Conservation (phyloP, 2,329 filamentous ascomycete species). For the Claviceps pazoutovae region DNA sequence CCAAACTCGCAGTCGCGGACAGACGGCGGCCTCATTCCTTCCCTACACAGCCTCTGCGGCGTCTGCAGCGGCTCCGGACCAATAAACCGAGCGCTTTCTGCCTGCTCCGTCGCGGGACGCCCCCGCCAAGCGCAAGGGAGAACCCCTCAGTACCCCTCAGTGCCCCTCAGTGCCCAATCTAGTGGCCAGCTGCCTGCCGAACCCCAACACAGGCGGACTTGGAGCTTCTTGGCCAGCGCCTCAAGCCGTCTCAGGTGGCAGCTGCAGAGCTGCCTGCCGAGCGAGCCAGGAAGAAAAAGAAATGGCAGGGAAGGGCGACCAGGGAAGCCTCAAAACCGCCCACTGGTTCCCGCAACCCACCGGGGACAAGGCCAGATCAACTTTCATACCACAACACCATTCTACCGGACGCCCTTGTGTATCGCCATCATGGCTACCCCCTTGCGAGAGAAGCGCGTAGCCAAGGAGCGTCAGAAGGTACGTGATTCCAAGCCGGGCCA, state of each 20-base stretch:
- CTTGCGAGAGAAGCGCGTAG: conserved; percentile 15
- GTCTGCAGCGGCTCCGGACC: not conserved
- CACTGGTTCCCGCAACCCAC: not conserved
- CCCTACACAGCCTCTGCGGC: not conserved
- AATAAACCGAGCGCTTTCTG: not conserved
- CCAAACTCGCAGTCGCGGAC: not conserved
- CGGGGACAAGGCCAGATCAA: not conserved
- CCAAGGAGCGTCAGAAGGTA: conserved; percentile 19
- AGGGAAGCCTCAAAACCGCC: not conserved
- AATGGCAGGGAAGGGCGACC: not conserved
- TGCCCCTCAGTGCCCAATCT: not conserved
- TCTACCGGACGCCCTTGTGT: not conserved
- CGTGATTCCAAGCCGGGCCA: not conserved
- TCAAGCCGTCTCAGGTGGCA: not conserved
- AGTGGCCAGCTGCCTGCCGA: not conserved
- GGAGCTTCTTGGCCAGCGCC: not conserved
- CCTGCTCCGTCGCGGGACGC: not conserved
- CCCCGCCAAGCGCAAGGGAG: no score
- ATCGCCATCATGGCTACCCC: conserved; percentile 12
- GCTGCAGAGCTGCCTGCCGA: not conserved
- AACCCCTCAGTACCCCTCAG: no score
- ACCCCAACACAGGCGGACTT: no score
- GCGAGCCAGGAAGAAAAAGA: not conserved
- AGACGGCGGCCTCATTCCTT: no score
- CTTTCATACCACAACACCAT: not conserved